Conservation (phyloP, 345 rosid species). For the Moricandia arvensis region DNA sequence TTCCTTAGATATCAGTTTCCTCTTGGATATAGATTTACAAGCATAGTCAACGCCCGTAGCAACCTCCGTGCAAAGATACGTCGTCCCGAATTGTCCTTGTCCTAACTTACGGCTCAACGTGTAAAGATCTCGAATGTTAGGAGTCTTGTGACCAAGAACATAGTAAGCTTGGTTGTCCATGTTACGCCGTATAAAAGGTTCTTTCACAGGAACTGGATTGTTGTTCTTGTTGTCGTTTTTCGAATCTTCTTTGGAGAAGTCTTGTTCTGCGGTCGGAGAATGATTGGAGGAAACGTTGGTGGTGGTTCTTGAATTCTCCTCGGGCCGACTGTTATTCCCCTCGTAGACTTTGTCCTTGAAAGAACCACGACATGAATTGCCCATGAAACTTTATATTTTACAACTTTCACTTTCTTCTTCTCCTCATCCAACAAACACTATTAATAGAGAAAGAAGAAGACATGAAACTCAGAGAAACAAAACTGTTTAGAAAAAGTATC, state of each 20-base stretch:
- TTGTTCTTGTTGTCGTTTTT: constrained; percentile 29
- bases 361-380: constrained; percentile 98
- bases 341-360: constrained; percentile 68
- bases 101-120: constrained; percentile 82
- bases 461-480: background rate
- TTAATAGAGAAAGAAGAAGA: background rate
- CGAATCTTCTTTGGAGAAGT: constrained; percentile 38
- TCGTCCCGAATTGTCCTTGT: constrained; percentile 96
- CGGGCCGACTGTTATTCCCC: constrained; percentile 69
- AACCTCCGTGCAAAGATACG: constrained; percentile 74
- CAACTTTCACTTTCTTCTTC: constrained; percentile 30
- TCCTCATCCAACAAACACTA: constrained; percentile 40
- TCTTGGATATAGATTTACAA: constrained; percentile 92
- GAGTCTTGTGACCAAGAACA: constrained; percentile 90
- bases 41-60: constrained; percentile 69
- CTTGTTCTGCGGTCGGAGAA: constrained; percentile 46
- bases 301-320: constrained; percentile 47
- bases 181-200: constrained; percentile 49
- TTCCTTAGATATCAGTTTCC: constrained; percentile 89
- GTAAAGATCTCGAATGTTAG: constrained; percentile 86
- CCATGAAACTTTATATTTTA: constrained; percentile 66
- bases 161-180: constrained; percentile 65
- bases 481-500: background rate
- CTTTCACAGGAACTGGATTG: constrained; percentile 49
- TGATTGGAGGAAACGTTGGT: constrained; percentile 43